A percentile compares a stretch with the other conserved stretches of the same genome.
phyloP scores from a whole-genome alignment of 805 yeast genomes.

The Yamadazyma insecticola region DNA sequence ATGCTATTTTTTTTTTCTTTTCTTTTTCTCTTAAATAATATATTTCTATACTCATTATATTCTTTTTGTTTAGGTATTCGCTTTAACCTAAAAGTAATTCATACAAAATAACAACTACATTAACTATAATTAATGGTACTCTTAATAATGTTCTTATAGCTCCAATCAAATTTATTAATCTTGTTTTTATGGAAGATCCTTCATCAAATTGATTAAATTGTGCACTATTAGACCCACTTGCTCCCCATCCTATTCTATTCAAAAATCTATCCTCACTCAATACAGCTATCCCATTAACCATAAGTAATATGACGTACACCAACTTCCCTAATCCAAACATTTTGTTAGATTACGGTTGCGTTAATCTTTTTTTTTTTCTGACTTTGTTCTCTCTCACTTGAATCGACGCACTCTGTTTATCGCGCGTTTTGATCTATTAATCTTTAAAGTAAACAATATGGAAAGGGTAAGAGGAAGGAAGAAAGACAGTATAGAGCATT shows the following conservation, averaged over 20 bases:
- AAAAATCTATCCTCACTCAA: slow-evolving; percentile 77
- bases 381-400: no score
- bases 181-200: slow-evolving; percentile 39
- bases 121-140: slow-evolving; percentile 66
- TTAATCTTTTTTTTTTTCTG: no score
- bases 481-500: slow-evolving; percentile 35
- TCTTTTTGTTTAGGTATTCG: background rate
- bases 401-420: no score
- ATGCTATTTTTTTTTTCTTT: background rate
- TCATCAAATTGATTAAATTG: slow-evolving; percentile 25
- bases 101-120: slow-evolving; percentile 61
- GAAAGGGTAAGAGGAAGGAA: slow-evolving; percentile 20
- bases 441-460: background rate
- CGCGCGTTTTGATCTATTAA: background rate
- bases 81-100: slow-evolving; percentile 9
- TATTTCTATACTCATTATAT: no score
- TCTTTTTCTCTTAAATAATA: background rate
- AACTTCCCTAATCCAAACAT: slow-evolving; percentile 63
- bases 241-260: slow-evolving; percentile 48
- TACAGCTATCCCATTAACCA: slow-evolving; percentile 73
- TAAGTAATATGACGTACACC: slow-evolving; percentile 51
- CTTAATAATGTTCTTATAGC: slow-evolving; percentile 75
- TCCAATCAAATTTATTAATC: slow-evolving; percentile 60
- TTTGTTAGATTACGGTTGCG: slow-evolving; percentile 4
- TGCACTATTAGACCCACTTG: slow-evolving; percentile 14